Base-by-base conservation (phyloP, 768 basidiomycete genomes). In the Mycena polygramma region DNA sequence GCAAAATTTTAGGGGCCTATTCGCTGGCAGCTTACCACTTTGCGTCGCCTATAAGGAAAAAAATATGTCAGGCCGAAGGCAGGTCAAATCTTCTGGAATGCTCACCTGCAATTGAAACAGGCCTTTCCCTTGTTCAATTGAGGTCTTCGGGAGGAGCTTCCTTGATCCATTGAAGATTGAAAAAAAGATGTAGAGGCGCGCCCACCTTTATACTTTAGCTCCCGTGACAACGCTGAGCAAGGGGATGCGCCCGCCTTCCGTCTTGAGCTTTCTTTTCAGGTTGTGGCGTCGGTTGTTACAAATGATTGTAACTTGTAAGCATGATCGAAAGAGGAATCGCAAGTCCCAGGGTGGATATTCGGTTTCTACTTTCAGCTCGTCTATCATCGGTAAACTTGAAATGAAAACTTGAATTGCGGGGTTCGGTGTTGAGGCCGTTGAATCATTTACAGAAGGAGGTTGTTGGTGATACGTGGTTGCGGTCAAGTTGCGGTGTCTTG, bases 51-150 rank as follows among this genome's bases (percentile, higher is more conserved):
- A 53, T 2, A 41, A 41, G 37, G 11, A 51, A 43, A 30, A 17
- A 36, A 46, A 49, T 41, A 46, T 36, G 15, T 22, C 19, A 54
- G 45, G 55, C 37, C 20, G 45, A 13, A 37, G 10, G 7, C 4
- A 37, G 5, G 10, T 22, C 20, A 22, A 57, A n/a, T 22, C n/a
- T 10, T 30, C 10, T 10, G 30, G 37, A 17, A 49, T 10, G 51
- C 64, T 2, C 20, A 66, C 70, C 70, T 66, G 61, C 70, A 71
- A 30, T 66, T 71, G 5, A 66, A 67, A 20, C 70, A 71, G 0
- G 70, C 70, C 37, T 67, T 57, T 7, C 70, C 69, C 17, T 65
- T 70, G 22, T 65, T 63, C 35, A 71, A 49, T 17, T 53, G 63
- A 0, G 37, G 22, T 15, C 51, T 70, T 2, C 37, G 46, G 3